A percentile compares a stretch with the other conserved stretches of the same genome.
Evolutionary conservation across 768 basidiomycete genomes (phyloP).

Genomic region (Vararia minispora): DNA sequence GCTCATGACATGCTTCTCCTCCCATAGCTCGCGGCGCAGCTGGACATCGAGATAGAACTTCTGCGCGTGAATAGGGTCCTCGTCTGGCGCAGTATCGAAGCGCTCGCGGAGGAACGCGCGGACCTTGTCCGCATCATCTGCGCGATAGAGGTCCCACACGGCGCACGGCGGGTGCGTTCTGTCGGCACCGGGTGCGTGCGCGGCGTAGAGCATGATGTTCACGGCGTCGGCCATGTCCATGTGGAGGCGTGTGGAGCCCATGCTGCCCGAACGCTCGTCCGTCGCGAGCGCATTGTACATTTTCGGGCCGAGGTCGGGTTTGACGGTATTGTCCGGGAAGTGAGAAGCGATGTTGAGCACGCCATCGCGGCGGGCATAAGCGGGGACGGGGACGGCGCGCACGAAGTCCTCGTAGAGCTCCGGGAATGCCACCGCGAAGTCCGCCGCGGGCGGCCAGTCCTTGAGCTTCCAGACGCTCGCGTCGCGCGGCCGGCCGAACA

Average conservation of each 20-base stretch:
- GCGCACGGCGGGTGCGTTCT: constrained; percentile 63
- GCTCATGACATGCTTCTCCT: constrained; percentile 58
- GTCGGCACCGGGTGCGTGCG: constrained; percentile 40
- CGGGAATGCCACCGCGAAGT: constrained; percentile 78
- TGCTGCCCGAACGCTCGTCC: constrained; percentile 50
- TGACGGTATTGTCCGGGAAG: constrained; percentile 69
- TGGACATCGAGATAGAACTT: constrained; percentile 70
- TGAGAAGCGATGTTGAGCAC: constrained; percentile 82
- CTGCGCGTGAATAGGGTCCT: constrained; percentile 90
- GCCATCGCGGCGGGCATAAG: constrained; percentile 86
- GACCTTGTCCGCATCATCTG: constrained; percentile 67
- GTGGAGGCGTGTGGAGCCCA: constrained; percentile 81
- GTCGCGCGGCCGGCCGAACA: constrained; percentile 60
- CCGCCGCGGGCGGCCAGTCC: constrained; percentile 89
- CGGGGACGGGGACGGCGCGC: constrained; percentile 73
- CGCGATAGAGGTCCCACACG: constrained; percentile 84
- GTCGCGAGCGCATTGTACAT: constrained; percentile 62
- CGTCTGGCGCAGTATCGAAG: constrained; percentile 50
- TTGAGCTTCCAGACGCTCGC: constrained; percentile 64
- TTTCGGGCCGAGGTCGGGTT: constrained; percentile 65
- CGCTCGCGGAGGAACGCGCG: constrained; percentile 61
- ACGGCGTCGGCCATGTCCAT: constrained; percentile 94
- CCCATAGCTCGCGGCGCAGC: constrained; percentile 54
- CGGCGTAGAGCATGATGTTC: constrained; percentile 78
- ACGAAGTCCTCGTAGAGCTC: constrained; percentile 81